Evolutionary conservation across 345 rosid species (phyloP).

Genomic region (Trapa incisa): DNA sequence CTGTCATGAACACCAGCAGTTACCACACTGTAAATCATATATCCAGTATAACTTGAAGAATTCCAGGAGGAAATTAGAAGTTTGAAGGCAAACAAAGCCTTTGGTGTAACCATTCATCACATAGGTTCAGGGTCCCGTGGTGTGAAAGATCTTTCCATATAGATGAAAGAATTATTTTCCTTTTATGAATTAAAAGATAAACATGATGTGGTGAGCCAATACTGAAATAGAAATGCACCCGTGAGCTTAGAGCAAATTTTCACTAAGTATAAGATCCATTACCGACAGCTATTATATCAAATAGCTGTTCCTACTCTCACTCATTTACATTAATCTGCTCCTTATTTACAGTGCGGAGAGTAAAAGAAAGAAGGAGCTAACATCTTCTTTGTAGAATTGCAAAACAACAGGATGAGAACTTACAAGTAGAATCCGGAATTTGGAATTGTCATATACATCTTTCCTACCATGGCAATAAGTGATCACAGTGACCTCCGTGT

Average conservation of each 20-base stretch:
- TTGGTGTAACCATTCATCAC: not conserved
- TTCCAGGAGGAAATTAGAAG: conserved; percentile 9
- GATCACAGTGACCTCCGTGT: conserved; percentile 50
- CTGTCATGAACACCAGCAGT: conserved; percentile 79
- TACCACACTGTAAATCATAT: conserved; percentile 28
- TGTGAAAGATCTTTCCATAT: too few relatives aligned
- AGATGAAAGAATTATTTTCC: too few relatives aligned
- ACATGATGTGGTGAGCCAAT: not conserved
- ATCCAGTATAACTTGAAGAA: conserved; percentile 22
- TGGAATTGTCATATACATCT: conserved; percentile 40
- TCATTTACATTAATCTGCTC: not conserved
- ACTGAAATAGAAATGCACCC: not conserved
- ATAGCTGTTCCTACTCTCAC: not conserved
- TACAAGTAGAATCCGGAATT: conserved; percentile 92
- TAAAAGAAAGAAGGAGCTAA: not conserved
- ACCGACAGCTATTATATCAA: not conserved
- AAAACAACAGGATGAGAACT: conserved; percentile 11
- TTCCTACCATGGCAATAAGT: conserved; percentile 41
- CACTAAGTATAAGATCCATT: not conserved
- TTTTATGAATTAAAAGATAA: not conserved
- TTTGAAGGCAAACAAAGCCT: not conserved
- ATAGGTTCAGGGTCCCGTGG: not conserved
- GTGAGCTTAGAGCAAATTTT: not conserved
- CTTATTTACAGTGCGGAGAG: too few relatives aligned
- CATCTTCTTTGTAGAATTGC: not conserved